Evolutionary conservation across 2,329 filamentous ascomycete genomes (phyloP), one percentile per base, ranked within the genome.

Genomic region (Aspergillus phoenicis): DNA sequence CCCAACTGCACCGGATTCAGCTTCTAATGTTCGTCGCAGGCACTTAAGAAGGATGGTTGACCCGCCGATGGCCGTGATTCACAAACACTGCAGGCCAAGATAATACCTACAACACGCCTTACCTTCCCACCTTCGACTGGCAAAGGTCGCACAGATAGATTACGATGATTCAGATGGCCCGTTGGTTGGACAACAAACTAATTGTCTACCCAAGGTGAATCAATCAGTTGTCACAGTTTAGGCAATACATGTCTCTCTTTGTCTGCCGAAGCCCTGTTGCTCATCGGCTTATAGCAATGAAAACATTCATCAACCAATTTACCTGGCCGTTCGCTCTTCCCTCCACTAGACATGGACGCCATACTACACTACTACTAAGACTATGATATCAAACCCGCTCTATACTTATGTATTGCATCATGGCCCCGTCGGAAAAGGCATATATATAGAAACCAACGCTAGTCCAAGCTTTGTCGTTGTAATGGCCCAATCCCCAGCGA

Each of bases 361-460:
- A 8, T 24, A 4, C 41, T 45, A 45, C 39, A n/a, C 6, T 30
- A 11, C 28, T 30, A 20, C 28, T 30, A 30, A 11, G 7, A 8
- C 11, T 2, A 26, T 55, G 24, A 45, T 30, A 45, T 36, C n/a
- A 36, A 13, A 15, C 30, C 53, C 5, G 11, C 33, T 13, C 33
- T 11, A 36, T 36, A 26, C 4, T 26, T 26, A 36, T 36, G 33
- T 36, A 56, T 56, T 55, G 52, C 53, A 56, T 56, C 53, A 56
- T 56, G 39, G 26, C 24, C 11, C 55, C 55, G 28, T 22, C 43
- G 20, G 13, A 24, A 51, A 45, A 45, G 28, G 47, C 45, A 45
- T 56, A 56, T 47, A 56, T 52, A 47, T 39, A 38, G 49, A 59
- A 47, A 59, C 39, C 51, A 47, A 39, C 52, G 41, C 28, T 59